Evolutionary conservation across 148 eudicot genomes (phyloP), one percentile per base, ranked within the genome.

Genomic region (Simmondsia chinensis): DNA sequence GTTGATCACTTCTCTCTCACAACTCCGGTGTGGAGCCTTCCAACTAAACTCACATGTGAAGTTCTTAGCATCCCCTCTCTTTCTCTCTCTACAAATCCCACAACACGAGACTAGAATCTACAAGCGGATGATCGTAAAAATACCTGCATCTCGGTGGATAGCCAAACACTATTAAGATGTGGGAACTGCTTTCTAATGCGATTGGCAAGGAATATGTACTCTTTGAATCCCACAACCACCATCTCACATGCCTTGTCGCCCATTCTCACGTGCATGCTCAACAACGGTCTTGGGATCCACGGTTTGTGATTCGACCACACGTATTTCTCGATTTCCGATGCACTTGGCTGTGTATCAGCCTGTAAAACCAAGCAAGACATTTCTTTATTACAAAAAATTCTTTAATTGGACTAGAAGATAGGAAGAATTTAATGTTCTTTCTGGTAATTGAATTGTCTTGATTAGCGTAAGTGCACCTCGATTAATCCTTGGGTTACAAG

Each of bases 131-230:
- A n/a, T n/a, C n/a, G n/a, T n/a, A n/a, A n/a, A n/a, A n/a, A n/a
- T n/a, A 76, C 85, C 82, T 80, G 87, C 99, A 93, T 93, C 59
- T 93, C 99, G 4, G 99, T 86, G 4, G 99, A 93, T 30, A 93
- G 60, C 99, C 96, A 93, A 25, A 82, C 67, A 56, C 73, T 63
- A 9, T 66, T 59, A n/a, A 82, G 68, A 41, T 86, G 54, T 0
- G 96, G 96, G 45, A 93, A 93, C 12, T 35, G 77, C 14, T 29
- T 68, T 16, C 94, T 54, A 10, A 80, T 57, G 41, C 77, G 78
- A 3, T 66, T 29, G 0, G 94, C 99, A 8, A 86, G 80, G 29
- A 20, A 49, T 89, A 86, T 86, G 71, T 86, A 93, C 9, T 83
- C 82, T 9, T 72, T 61, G 34, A 93, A 93, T 52, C 75, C 73